Evolutionary conservation across 306 rosid genomes (phyloP), one percentile per base, ranked within the genome.

Genomic region (Benincasa hispida): DNA sequence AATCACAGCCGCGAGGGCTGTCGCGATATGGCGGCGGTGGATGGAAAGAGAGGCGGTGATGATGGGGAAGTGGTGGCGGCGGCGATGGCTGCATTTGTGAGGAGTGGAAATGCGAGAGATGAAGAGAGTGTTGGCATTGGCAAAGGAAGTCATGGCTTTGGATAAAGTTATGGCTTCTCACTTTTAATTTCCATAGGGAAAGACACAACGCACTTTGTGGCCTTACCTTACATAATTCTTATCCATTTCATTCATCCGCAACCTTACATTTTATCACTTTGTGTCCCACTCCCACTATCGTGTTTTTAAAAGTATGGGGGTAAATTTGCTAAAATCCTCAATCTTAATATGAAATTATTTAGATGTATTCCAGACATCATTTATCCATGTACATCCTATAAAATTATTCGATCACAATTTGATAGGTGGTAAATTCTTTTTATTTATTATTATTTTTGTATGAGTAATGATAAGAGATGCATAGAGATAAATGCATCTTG

Each of bases 81-180:
- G 54, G 53, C 22, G 42, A 6, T 25, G 9, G 13, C 60, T 34
- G 58, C 19, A 24, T 30, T 17, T 72, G 41, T 42, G 82, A 7
- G 82, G 81, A 57, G 84, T 84, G 81, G 85, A 57, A 77, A 86
- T 42, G 47, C 79, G 88, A 48, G 91, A 84, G 6, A 85, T 89
- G 84, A 86, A 85, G 34, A 86, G 84, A 65, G 88, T 57, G 39
- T 85, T 81, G 79, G 90, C 73, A 21, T 86, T 81, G 83, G 91
- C 82, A 82, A 84, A 80, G 25, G 91, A 81, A 88, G 86, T 85
- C 97, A 90, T 93, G 79, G 82, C 77, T 81, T 76, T 68, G 76
- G 80, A 56, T 56, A 8, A 5, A 39, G 10, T 39, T 35, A 39
- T 37, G 17, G 17, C 18, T 22, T 58, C 35, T 30, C 2, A 8